A percentile compares a stretch with the other conserved stretches of the same genome.
phyloP scores from a whole-genome alignment of 768 basidiomycete species.

The Boletus subparvulus region DNA sequence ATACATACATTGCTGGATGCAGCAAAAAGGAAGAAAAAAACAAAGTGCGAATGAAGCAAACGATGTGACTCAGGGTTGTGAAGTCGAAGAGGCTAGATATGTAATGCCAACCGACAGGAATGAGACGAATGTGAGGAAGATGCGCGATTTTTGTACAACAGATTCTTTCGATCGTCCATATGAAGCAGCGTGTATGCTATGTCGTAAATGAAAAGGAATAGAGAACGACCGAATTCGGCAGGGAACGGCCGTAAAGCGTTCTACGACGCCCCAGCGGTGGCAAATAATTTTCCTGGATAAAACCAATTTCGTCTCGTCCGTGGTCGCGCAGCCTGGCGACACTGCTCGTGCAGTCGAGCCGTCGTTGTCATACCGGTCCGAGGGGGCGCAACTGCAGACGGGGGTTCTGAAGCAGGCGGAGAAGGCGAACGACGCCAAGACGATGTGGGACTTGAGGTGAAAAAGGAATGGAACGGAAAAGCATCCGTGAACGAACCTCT shows the following conservation, averaged over 20 bases:
- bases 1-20: slow-evolving; percentile 31
- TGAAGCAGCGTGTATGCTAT: slow-evolving; percentile 6
- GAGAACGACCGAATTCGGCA: slow-evolving; percentile 2
- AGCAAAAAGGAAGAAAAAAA: not conserved
- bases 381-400: slow-evolving; percentile 23
- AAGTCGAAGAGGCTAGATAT: slow-evolving; percentile 31
- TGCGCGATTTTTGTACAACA: slow-evolving; percentile 22
- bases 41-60: slow-evolving; percentile 11
- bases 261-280: slow-evolving; percentile 41
- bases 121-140: slow-evolving; percentile 9
- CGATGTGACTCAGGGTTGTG: slow-evolving; percentile 13
- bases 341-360: slow-evolving; percentile 31
- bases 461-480: slow-evolving; percentile 47
- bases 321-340: slow-evolving; percentile 34
- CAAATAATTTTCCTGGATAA: slow-evolving; percentile 50
- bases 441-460: slow-evolving; percentile 31
- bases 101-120: slow-evolving; percentile 20
- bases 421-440: slow-evolving; percentile 40
- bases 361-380: slow-evolving; percentile 14
- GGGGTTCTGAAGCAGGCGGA: slow-evolving; percentile 37
- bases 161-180: slow-evolving; percentile 22
- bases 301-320: slow-evolving; percentile 55
- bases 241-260: slow-evolving; percentile 3
- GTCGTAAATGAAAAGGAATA: slow-evolving; percentile 1
- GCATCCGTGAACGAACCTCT: slow-evolving; percentile 38